Base-by-base conservation (phyloP, 345 rosid genomes). In the Draba incana region DNA sequence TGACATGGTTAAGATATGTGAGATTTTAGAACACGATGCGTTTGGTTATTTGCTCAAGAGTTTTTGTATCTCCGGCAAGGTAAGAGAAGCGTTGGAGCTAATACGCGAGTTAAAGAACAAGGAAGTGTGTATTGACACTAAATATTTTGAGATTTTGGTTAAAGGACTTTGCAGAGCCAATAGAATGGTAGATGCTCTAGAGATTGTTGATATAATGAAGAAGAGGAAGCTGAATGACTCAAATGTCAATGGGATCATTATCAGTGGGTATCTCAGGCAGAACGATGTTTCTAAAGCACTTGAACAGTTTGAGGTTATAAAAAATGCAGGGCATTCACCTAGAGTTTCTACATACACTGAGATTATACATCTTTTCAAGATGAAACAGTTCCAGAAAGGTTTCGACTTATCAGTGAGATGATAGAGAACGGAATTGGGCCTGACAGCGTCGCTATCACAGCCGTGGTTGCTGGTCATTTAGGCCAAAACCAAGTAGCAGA, bases 131-230 rank as follows among this genome's bases (percentile, higher is more conserved):
- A 56, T 89, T 8, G 83, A 77, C 65, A n/a, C 51, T 25, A 81
- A 76, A 57, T 84, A 76, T 80, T 87, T 84, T 16, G 83, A 83
- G 80, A 87, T 78, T 65, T 78, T 92, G 79, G 82, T 84, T 45
- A 85, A 80, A 78, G 98, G 98, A 54, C 79, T 92, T 46, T 82
- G 92, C 75, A 79, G 67, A 71, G 87, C 85, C 49, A 82, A 76
- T 77, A 83, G 86, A 76, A 81, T 87, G 31, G 62, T 64, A 8
- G 98, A 92, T 79, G 98, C 96, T 77, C 35, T 80, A 67, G 96
- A 92, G 69, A 80, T 92, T 57, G 75, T 85, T 6, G 82, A 84
- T 51, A 82, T 89, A 57, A 87, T 89, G 96, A 81, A 81, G 77
- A 89, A 72, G 68, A 82, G 68, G 59, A 43, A 77, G 45, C 33